phyloP scores from a whole-genome alignment of 176 grass and related monocot species.

The Carex kokanica region DNA sequence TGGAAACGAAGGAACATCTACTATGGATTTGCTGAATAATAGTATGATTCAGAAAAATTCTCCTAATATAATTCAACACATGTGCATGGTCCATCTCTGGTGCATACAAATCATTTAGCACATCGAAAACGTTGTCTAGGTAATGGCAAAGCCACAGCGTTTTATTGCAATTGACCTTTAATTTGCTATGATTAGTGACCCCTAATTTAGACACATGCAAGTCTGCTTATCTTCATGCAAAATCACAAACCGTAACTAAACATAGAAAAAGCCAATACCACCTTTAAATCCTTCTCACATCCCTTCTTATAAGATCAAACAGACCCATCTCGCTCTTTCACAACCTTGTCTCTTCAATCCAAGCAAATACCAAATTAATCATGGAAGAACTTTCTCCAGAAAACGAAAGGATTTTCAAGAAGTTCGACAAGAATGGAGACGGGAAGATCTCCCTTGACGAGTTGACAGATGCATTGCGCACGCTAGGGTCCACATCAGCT shows the following conservation, averaged over 20 bases:
- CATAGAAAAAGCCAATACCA: neutral
- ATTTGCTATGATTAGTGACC: slow-evolving; percentile 12
- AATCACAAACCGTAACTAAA: neutral
- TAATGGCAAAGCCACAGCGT: neutral
- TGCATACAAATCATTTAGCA: neutral
- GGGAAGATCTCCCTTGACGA: slow-evolving; percentile 82
- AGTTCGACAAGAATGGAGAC: slow-evolving; percentile 76
- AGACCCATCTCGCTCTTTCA: neutral
- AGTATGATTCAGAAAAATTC: neutral
- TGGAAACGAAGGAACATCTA: neutral
- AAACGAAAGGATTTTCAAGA: slow-evolving; percentile 81
- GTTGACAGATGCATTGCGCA: slow-evolving; percentile 68
- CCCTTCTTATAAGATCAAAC: slow-evolving; percentile 8
- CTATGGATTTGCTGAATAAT: neutral
- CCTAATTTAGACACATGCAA: slow-evolving; percentile 4
- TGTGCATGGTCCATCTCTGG: neutral
- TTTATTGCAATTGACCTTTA: neutral
- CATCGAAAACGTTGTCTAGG: neutral
- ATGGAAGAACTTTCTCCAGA: slow-evolving; percentile 34
- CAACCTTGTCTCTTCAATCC: neutral
- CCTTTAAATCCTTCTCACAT: neutral
- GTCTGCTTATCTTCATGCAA: neutral
- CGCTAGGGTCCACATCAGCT: slow-evolving; percentile 64
- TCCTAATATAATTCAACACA: neutral
- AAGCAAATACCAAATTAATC: neutral